Base-by-base conservation (phyloP, 352 stramenopile species). In the Globisporangium mamillatum region DNA sequence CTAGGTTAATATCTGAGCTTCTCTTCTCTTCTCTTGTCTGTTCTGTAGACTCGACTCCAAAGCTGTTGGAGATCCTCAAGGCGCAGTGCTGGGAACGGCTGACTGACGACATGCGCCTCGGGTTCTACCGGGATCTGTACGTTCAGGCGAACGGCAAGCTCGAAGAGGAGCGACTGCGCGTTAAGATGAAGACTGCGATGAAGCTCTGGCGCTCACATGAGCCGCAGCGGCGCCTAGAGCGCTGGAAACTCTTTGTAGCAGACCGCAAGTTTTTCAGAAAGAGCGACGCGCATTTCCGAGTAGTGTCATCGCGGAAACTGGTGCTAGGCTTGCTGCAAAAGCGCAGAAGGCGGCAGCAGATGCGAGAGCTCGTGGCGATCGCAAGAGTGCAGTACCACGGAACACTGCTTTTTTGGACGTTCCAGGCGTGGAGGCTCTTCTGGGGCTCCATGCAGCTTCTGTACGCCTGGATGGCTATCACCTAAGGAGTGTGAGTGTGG, bases 31-130 rank as follows among this genome's bases (percentile, higher is more conserved):
- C 29, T 32, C 29, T 38, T 25, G 41, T n/a, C 3, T 20, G 36
- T 18, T 10, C 12, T 10, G 25, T 44, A 32, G 46, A 50, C 12
- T 70, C 54, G 48, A 60, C 20, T 53, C 36, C 52, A 53, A 29
- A 73, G 56, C 46, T 91, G 16, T 52, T 79, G 2, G 34, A 68
- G 12, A 57, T 68, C 0, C 14, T 91, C 20, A 79, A 76, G 53
- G 66, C 55, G 9, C 70, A 81, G 22, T 86, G 78, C 60, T 91
- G 80, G 80, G 72, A 75, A 12, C 76, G 79, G 4, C 64, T 91
- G 5, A 86, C 81, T 0, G 83, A 90, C 54, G 83, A 91, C 63
- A 88, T 75, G 60, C 79, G 81, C 0, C 72, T 91, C 1, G 52
- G 66, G 1, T 90, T 84, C 68, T 89, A 84, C 55, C 76, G 71